Evolutionary conservation across 176 grass and related monocot species (phyloP), one percentile per base, ranked within the genome.

Genomic region (Triticum monococcum): DNA sequence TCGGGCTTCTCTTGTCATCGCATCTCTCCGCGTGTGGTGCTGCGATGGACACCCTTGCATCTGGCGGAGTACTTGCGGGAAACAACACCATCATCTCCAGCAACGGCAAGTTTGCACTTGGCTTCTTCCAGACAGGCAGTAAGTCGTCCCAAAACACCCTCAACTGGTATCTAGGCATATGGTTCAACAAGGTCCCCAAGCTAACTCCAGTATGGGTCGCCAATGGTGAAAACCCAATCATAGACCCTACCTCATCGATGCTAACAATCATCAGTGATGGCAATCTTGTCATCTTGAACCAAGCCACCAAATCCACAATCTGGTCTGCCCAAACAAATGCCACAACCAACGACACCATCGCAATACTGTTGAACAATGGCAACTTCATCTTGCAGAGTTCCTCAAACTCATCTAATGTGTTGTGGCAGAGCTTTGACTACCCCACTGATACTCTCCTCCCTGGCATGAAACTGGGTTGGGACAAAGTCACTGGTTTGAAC

Each of bases 121-220:
- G 64, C 73, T 94, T 87, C 87, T 92, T 84, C 79, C 70, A 68
- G 16, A 56, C 72, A 22, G 77, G 40, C 30, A 69, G 64, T 67
- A 67, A 64, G 5, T 84, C 78, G 32, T 46, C 50, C 57, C 32
- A 57, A 48, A 0, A 48, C 3, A 13, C 45, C 45, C 45, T 13
- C 48, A 89, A 84, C n/a, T 64, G 45, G 45, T 48, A 48, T 48
- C 12, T 48, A 48, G 45, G 45, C 12, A 48, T 48, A 48, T 48
- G 45, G 87, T 89, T 80, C 54, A 83, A 86, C 57, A 92, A 25
- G 0, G 75, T 87, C 35, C 38, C 79, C 14, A 81, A 68, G 64
- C 43, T 38, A 10, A 92, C 87, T 28, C 9, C 83, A 12, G 84
- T 89, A 5, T 90, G 84, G 91, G 76, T 87, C 3, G 84, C 84